phyloP scores from a whole-genome alignment of 1,284 basidiomycete species.

The Chalciporus sp. region DNA sequence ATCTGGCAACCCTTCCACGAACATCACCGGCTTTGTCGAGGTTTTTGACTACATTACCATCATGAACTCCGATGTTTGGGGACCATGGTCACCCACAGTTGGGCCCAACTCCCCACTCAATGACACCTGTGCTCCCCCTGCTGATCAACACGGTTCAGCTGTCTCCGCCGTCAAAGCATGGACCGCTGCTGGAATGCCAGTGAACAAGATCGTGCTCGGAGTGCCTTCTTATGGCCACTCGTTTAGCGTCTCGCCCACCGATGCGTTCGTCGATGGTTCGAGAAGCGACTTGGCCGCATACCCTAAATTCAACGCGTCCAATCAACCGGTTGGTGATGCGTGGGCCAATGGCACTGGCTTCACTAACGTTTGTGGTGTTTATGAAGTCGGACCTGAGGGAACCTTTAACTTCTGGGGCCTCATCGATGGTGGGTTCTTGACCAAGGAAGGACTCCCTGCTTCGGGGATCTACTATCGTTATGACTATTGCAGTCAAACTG shows the following conservation, averaged over 20 bases:
- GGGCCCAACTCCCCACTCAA: conserved; percentile 75
- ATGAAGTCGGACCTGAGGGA: conserved; percentile 35
- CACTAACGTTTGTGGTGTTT: conserved; percentile 43
- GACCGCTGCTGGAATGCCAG: conserved; percentile 64
- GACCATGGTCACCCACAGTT: conserved; percentile 45
- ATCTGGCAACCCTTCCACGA: conserved; percentile 51
- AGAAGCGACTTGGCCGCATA: conserved; percentile 35
- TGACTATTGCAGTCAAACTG: conserved; percentile 52
- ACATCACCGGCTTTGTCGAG: conserved; percentile 47
- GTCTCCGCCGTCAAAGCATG: conserved; percentile 61
- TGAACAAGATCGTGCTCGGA: conserved; percentile 64
- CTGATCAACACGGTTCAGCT: conserved; percentile 63
- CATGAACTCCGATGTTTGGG: conserved; percentile 79
- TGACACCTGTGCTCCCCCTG: conserved; percentile 56
- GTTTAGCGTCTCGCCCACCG: conserved; percentile 38
- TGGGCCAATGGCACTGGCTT: conserved; percentile 43
- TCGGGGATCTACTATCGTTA: conserved; percentile 44
- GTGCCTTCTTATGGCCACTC: conserved; percentile 60
- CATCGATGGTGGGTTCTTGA: conserved; percentile 43
- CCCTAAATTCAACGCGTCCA: conserved; percentile 40
- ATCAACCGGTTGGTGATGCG: conserved; percentile 44
- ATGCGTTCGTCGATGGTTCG: conserved; percentile 31
- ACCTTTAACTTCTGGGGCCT: conserved; percentile 46
- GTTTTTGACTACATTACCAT: conserved; percentile 66
- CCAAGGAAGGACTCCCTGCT: conserved; percentile 37